Evolutionary conservation across 2,329 filamentous ascomycete genomes (phyloP).

Genomic region (Grosmannia huntii): DNA sequence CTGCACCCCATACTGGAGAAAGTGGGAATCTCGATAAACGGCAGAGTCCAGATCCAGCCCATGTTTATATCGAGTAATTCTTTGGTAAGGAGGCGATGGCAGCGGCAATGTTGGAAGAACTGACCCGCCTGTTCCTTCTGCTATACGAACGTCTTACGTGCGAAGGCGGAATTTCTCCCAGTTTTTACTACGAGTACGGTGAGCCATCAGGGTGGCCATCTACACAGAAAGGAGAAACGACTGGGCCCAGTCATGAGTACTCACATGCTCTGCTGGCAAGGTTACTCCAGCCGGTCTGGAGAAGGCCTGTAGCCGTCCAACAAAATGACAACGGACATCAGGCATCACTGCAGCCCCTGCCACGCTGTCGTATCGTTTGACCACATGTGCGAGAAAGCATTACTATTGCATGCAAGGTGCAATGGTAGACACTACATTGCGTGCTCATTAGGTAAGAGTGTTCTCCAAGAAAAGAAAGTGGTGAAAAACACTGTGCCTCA

Average conservation of each 20-base stretch:
- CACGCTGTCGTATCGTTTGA: background rate
- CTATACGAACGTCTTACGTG: too few relatives aligned
- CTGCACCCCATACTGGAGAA: background rate
- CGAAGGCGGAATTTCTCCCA: background rate
- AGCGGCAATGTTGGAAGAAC: background rate
- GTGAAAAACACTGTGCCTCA: background rate
- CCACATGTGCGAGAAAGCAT: background rate
- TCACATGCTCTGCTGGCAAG: background rate
- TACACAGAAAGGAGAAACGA: too few relatives aligned
- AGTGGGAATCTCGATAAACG: background rate
- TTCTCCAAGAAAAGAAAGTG: background rate
- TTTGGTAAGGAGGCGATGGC: background rate
- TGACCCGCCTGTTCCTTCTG: background rate
- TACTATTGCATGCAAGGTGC: background rate
- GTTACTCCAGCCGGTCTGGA: background rate
- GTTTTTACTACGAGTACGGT: background rate
- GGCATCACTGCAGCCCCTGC: background rate
- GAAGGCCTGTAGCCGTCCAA: background rate
- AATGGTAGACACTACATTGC: background rate
- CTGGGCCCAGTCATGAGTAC: too few relatives aligned
- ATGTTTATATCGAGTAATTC: slow-evolving; percentile 1
- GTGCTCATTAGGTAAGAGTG: slow-evolving; percentile 1
- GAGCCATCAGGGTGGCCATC: too few relatives aligned
- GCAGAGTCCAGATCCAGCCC: background rate
- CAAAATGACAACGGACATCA: background rate